Evolutionary conservation across 306 rosid species (phyloP), one percentile per base, ranked within the genome.

Genomic region (Cicer cuneatum): DNA sequence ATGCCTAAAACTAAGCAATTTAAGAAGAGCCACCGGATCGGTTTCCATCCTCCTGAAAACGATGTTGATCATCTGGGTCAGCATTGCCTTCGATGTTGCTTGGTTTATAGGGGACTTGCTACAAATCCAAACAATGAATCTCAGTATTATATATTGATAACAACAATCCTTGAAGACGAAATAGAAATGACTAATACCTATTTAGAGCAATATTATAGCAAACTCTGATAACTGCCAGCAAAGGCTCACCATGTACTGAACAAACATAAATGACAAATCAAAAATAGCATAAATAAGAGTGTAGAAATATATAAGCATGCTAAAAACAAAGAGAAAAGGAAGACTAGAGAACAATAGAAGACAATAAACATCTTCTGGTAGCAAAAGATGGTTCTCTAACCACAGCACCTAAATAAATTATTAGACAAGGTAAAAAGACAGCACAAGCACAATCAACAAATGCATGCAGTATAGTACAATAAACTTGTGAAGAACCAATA

Each of bases 21-120:
- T 74, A 62, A 81, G 63, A 82, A 53, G 69, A 14, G 79, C 39
- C 77, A 92, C 99, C 86, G 71, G 87, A 75, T 92, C 93, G 38
- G 92, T 95, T 85, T 95, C 99, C 98, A 95, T 95, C 83, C 98
- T 92, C 88, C 93, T 89, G 79, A 92, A 85, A 72, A 85, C 24
- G 65, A 95, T 90, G 92, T 97, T 92, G 82, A 90, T 82, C 98
- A 95, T 95, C 83, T 95, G 99, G 6, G 98, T 95, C 83, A 95
- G 90, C 99, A 95, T 95, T 74, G 99, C 99, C 90, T 95, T 95
- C 69, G 99, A 88, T 8, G 99, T 95, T 79, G 97, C 98, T 87
- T 95, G 99, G 84, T 95, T 95, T 82, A 95, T 85, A 52, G 98
- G 97, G 85, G 97, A 92, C 94, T 95, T 95, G 85, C 99, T 95